Evolutionary conservation across 495 filamentous ascomycete species (phyloP).

Genomic region (Talaromyces wortmannii): DNA sequence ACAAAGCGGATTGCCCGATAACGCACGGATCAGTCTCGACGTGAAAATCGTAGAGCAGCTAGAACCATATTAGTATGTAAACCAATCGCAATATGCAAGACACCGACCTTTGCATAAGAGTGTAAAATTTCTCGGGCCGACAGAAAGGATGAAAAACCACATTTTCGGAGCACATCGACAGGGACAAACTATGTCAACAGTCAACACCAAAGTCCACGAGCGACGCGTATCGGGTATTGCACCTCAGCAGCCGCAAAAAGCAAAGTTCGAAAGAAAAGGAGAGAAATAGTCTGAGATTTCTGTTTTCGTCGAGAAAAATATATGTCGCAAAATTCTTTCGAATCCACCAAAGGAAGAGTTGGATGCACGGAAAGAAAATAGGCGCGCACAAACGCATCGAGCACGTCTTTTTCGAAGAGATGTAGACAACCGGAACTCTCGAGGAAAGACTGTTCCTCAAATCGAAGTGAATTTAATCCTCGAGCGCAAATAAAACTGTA

Average conservation of each 20-base stretch:
- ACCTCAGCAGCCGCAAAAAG: neutral
- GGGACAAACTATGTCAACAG: neutral
- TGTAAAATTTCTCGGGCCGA: neutral
- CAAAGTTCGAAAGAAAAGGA: neutral
- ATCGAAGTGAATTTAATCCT: too few species aligned
- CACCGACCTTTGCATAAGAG: neutral
- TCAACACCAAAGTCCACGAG: neutral
- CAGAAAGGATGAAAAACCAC: neutral
- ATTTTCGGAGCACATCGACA: neutral
- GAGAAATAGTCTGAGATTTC: neutral
- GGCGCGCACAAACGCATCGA: neutral
- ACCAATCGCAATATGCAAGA: neutral
- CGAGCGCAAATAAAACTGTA: too few species aligned
- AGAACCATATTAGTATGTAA: neutral
- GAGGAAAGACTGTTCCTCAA: neutral
- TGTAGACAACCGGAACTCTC: neutral
- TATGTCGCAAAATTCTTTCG: neutral
- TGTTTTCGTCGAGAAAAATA: neutral
- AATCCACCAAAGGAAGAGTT: neutral
- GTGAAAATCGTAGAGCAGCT: neutral
- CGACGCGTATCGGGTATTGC: neutral
- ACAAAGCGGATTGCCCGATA: neutral
- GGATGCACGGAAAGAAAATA: neutral
- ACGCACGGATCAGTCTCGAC: neutral
- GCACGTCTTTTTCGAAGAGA: neutral